Percentiles rank a stretch among this genome's conserved stretches.
Evolutionary conservation across 1,139 yeast species (phyloP).

Genomic region (Candida sanyaensis): DNA sequence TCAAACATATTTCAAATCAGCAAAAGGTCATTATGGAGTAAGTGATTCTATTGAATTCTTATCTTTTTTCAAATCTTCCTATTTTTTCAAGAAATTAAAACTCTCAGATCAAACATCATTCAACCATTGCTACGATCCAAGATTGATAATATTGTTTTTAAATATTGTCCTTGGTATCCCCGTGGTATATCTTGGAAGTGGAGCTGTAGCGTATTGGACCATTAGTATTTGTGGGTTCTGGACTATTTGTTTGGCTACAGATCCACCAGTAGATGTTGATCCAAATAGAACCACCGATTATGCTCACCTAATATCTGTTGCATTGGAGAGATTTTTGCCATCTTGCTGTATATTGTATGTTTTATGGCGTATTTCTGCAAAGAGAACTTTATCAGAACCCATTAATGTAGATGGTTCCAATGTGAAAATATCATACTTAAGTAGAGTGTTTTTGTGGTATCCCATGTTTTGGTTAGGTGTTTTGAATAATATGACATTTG

Average conservation of each 20-base stretch:
- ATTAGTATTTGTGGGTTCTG: slow-evolving; percentile 74
- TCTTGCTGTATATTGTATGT: slow-evolving; percentile 69
- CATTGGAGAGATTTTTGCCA: slow-evolving; percentile 76
- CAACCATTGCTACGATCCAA: slow-evolving; percentile 64
- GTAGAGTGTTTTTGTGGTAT: slow-evolving; percentile 68
- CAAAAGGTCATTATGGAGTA: slow-evolving; percentile 49
- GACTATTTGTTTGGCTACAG: slow-evolving; percentile 79
- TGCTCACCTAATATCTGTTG: slow-evolving; percentile 66
- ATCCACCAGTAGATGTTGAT: slow-evolving; percentile 72
- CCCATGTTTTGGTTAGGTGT: slow-evolving; percentile 85
- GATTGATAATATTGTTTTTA: slow-evolving; percentile 54
- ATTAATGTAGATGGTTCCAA: slow-evolving; percentile 19
- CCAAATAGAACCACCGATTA: slow-evolving; percentile 54
- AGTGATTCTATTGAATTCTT: slow-evolving; percentile 63
- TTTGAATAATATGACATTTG: slow-evolving; percentile 85
- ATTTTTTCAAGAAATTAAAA: slow-evolving; percentile 47
- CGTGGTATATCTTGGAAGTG: slow-evolving; percentile 55
- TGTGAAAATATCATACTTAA: slow-evolving; percentile 41
- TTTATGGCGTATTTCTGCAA: slow-evolving; percentile 63
- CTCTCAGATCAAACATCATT: slow-evolving; percentile 21
- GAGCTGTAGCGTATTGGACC: slow-evolving; percentile 64
- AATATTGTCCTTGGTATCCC: slow-evolving; percentile 66
- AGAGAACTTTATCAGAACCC: slow-evolving; percentile 29
- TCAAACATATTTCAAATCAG: slow-evolving; percentile 48
- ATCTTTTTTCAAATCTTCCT: slow-evolving; percentile 77